Percentiles rank a stretch among this genome's conserved stretches.
Evolutionary conservation across 2,329 filamentous ascomycete genomes (phyloP).

Genomic region (Monilinia fructigena): DNA sequence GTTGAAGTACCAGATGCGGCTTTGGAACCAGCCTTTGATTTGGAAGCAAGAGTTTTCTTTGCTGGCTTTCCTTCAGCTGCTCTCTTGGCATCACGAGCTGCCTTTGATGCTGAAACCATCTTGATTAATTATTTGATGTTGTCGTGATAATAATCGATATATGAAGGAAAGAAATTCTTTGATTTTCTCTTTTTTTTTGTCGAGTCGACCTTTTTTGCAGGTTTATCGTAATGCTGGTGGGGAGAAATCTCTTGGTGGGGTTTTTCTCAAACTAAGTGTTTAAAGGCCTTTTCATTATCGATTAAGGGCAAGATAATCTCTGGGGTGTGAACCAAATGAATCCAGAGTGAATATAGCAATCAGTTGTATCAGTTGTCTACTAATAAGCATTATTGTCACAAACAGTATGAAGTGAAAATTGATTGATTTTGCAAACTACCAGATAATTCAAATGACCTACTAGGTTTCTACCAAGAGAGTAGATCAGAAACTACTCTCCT

Average conservation of each 20-base stretch:
- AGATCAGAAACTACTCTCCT: too few species aligned
- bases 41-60: slow-evolving; percentile 72
- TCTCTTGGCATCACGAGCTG: slow-evolving; percentile 71
- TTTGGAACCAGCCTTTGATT: slow-evolving; percentile 67
- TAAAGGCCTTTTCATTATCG: slow-evolving; percentile 13
- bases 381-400: too few species aligned
- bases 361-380: too few species aligned
- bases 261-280: slow-evolving; percentile 32
- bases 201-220: slow-evolving; percentile 23
- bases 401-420: too few species aligned
- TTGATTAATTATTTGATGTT: slow-evolving; percentile 38
- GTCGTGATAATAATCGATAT: slow-evolving; percentile 22
- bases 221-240: slow-evolving; percentile 20
- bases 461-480: too few species aligned
- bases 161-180: slow-evolving; percentile 7
- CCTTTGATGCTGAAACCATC: slow-evolving; percentile 69
- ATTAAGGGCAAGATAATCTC: neutral
- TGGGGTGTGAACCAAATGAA: neutral
- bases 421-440: too few species aligned
- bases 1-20: slow-evolving; percentile 61
- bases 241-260: slow-evolving; percentile 24
- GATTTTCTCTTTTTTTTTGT: slow-evolving; percentile 17
- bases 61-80: slow-evolving; percentile 70
- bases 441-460: too few species aligned
- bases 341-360: neutral